Evolutionary conservation across 805 yeast species (phyloP).

Genomic region (Monosporozyma aquatica): DNA sequence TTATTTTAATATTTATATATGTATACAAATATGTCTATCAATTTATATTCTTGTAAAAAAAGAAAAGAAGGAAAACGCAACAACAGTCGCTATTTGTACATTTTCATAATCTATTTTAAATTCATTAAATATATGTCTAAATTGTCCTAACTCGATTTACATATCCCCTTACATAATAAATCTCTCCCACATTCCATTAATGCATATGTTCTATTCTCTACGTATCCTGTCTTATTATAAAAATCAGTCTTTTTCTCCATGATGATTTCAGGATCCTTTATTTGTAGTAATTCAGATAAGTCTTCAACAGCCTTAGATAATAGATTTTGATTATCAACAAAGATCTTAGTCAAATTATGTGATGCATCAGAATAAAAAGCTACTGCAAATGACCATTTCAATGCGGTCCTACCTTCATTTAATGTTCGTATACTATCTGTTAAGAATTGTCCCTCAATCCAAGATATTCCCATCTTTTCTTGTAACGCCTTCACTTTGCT

Average conservation of each 20-base stretch:
- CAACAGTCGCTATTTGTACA: too few species aligned
- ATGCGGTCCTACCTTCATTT: conserved; percentile 58
- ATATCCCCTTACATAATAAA: conserved; percentile 26
- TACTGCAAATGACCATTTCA: conserved; percentile 88
- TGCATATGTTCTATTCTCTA: conserved; percentile 32
- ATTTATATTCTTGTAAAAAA: too few species aligned
- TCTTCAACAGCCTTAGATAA: conserved; percentile 61
- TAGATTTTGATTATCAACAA: conserved; percentile 63
- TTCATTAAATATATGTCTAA: neutral
- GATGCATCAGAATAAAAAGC: conserved; percentile 52
- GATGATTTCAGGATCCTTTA: conserved; percentile 31
- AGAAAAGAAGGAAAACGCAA: too few species aligned
- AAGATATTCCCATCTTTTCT: conserved; percentile 53
- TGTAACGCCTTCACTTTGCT: conserved; percentile 56
- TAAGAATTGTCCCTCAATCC: conserved; percentile 84
- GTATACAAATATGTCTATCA: too few species aligned
- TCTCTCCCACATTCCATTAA: conserved; percentile 33
- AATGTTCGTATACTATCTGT: conserved; percentile 61
- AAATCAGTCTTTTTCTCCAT: conserved; percentile 32
- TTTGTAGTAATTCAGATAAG: conserved; percentile 49
- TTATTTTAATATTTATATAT: too few species aligned
- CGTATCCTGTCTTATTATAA: conserved; percentile 30
- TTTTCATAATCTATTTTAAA: neutral
- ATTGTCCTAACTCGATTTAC: conserved; percentile 12
- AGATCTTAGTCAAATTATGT: conserved; percentile 47